Base-by-base conservation (phyloP, 2,329 filamentous ascomycete genomes). In the Delphinella strobiligena region DNA sequence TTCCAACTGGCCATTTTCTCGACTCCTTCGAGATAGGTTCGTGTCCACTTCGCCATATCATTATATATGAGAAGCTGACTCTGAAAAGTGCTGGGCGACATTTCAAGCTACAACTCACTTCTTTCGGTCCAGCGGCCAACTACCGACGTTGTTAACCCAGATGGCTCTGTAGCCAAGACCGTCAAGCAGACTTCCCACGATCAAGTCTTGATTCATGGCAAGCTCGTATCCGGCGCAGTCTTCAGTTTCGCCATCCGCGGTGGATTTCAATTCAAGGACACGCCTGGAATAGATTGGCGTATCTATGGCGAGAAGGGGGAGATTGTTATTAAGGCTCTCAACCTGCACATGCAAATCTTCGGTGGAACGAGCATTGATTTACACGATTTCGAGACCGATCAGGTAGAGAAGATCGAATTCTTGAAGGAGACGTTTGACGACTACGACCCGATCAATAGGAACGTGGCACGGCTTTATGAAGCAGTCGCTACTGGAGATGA, bases 231-330 rank as follows among this genome's bases (percentile, higher is more conserved):
- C 0, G 58, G 57, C 5, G 67, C 70, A 0, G 61, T 62, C 0
- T 48, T 73, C 0, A 60, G 61, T 1, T 46, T 66, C n/a, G 62
- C 63, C 4, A 62, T 68, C 45, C 64, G 67, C 3, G 62, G 64
- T 11, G 71, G 72, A 0, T 60, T 63, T 12, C 61, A 66, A 0
- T 74, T 74, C 50, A 63, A 63, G 0, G 66, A 59, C 1, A 63
- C 67, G 0, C 60, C 67, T 0, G 59, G 55, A 2, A 50, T 72
- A 0, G 51, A 63, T 0, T 76, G 72, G 68, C 63, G 58, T 4
- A 64, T 78, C 30, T 59, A 66, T 31, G 71, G 73, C 8, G 54
- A 60, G 3, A 61, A 61, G 33, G 62, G 59, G 0, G 59, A 64
- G 44, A 51, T 67, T 36, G 53, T 54, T 11, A 53, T 66, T 5